A percentile compares a stretch with the other conserved stretches of the same genome.
Evolutionary conservation across 306 rosid species (phyloP).

Genomic region (Trifolium subterraneum): DNA sequence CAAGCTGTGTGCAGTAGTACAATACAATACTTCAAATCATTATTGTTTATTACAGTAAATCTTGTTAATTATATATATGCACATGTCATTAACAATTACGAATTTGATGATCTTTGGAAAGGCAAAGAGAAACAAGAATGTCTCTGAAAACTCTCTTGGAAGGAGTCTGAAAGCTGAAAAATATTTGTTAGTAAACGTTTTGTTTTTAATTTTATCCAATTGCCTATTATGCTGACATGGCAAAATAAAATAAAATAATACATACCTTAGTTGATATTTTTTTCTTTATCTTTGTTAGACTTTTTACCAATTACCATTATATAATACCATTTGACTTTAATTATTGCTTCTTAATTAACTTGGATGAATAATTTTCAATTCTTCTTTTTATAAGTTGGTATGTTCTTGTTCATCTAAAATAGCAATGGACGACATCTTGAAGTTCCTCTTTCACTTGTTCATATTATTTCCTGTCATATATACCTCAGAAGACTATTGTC

Average conservation of each 20-base stretch:
- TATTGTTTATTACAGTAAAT: background rate
- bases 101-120: background rate
- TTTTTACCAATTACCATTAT: constrained; percentile 28
- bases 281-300: constrained; percentile 18
- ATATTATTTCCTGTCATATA: constrained; percentile 39
- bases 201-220: background rate
- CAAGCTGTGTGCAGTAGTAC: constrained; percentile 3
- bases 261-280: background rate
- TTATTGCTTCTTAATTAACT: constrained; percentile 24
- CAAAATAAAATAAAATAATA: background rate
- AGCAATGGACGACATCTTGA: constrained; percentile 45
- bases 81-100: background rate
- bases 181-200: background rate
- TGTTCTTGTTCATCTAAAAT: constrained; percentile 25
- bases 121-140: constrained; percentile 9
- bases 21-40: background rate
- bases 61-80: background rate
- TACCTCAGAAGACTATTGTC: constrained; percentile 47
- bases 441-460: constrained; percentile 46
- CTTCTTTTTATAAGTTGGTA: constrained; percentile 26
- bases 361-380: constrained; percentile 19
- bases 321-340: constrained; percentile 51
- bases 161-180: background rate
- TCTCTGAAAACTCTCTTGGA: background rate
- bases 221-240: constrained; percentile 24